Base-by-base conservation (phyloP, 2,329 filamentous ascomycete species). In the Penicillium sp. region DNA sequence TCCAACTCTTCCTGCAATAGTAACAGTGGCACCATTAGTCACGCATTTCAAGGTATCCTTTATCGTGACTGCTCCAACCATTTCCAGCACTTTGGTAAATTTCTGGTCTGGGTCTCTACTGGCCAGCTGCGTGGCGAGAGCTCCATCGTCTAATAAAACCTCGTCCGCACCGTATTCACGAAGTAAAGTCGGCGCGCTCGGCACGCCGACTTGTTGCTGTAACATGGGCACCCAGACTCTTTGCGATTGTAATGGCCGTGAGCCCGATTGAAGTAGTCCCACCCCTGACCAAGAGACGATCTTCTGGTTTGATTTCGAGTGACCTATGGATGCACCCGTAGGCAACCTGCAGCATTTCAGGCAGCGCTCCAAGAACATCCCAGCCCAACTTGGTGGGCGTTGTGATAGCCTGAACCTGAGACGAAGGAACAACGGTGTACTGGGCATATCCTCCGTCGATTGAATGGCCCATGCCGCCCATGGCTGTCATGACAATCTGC, bases 311-410 rank as follows among this genome's bases (percentile, higher is more conserved):
- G 26, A 80, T 49, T 49, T 68, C 64, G 48, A 81, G 62, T 7
- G 67, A 63, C 40, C 64, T 65, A 26, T 73, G 71, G 35, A 81
- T 56, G 5, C 68, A 68, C 0, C 78, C 78, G 63, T 72, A 80
- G 1, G 78, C 74, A 3, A 77, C 80, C 66, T 80, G 77, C 60
- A 81, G 57, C 77, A 81, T 80, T 64, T 80, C 78, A 2, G 77
- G 77, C 50, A 78, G 64, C 0, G 78, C 77, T 5, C 76, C 79
- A 0, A 81, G 59, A 1, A 70, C 63, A n/a, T 72, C 67, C 77
- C 77, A 79, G 0, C 64, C 60, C 11, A 79, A 58, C n/a, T n/a
- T n/a, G 11, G 65, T 62, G 3, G 67, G 70, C 28, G 52, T 20
- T 3, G n/a, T 47, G 5, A 77, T 56, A 5, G 63, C 59, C 51